Conservation (phyloP, 2,329 filamentous ascomycete genomes). For the Stemphylium beticola region DNA sequence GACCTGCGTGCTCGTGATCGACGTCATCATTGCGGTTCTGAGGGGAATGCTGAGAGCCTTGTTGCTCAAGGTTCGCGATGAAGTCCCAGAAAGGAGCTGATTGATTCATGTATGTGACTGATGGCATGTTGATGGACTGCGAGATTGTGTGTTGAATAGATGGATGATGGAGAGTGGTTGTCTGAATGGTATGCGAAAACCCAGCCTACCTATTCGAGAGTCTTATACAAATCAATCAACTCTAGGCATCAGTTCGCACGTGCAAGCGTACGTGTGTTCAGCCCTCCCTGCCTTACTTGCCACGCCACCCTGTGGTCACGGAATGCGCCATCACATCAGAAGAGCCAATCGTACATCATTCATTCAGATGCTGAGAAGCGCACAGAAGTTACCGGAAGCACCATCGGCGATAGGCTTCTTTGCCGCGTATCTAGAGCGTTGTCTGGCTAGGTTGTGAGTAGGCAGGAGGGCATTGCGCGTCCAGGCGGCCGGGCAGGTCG, state of each 20-base stretch:
- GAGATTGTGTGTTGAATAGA: slow-evolving; percentile 9
- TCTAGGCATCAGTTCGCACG: slow-evolving; percentile 40
- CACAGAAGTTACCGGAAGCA: slow-evolving; percentile 32
- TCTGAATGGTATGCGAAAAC: slow-evolving; percentile 8
- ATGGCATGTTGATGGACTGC: slow-evolving; percentile 53
- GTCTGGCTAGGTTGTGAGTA: slow-evolving; percentile 20
- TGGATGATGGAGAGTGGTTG: slow-evolving; percentile 14
- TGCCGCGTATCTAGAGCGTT: slow-evolving; percentile 24
- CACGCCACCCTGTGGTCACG: slow-evolving; percentile 24
- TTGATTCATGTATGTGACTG: slow-evolving; percentile 60
- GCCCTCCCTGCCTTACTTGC: slow-evolving; percentile 23
- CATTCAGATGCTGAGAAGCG: slow-evolving; percentile 13
- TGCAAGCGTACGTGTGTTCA: slow-evolving; percentile 37
- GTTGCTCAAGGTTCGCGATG: slow-evolving; percentile 57
- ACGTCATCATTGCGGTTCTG: slow-evolving; percentile 41
- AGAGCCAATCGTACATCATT: slow-evolving; percentile 27
- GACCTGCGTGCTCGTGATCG: slow-evolving; percentile 30
- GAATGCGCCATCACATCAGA: slow-evolving; percentile 3
- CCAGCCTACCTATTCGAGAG: slow-evolving; percentile 15
- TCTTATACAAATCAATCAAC: slow-evolving; percentile 32
- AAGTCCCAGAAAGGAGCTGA: slow-evolving; percentile 64
- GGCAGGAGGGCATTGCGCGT: slow-evolving; percentile 39
- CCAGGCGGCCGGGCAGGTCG: slow-evolving; percentile 18
- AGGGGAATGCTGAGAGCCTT: slow-evolving; percentile 52
- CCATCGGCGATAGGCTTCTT: slow-evolving; percentile 24